Base-by-base conservation (phyloP, 2,329 filamentous ascomycete species). In the Cladosporium velox region DNA sequence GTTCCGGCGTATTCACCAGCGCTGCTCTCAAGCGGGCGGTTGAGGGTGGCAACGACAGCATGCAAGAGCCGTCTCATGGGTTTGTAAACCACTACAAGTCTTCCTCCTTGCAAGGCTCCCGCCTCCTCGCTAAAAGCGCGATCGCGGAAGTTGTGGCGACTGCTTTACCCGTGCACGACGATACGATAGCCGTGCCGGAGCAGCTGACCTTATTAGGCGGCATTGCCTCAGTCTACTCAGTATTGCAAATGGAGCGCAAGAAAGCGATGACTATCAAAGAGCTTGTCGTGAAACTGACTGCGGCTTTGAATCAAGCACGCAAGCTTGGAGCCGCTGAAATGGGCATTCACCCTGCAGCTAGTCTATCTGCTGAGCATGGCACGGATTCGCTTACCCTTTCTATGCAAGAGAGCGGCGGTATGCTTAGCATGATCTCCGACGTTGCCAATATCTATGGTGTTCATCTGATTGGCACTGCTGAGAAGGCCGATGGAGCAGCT, bases 241-340 rank as follows among this genome's bases (percentile, higher is more conserved):
- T 87, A 6, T 79, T 99, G 8, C 92, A 91, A 1, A 86, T 94
- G 67, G 88, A 93, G 67, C 87, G 95, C 66, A 98, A 97, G 79
- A 96, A 96, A 78, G 93, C 91, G 4, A 90, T 98, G 80, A 88
- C 97, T 0, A 85, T 97, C 72, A 89, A 91, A 71, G 93, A 97
- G 74, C 84, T 98, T 59, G 85, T 99, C 10, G 90, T 89, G 3
- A 88, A 93, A 18, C 83, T 98, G 49, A 91, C 96, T 62, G 90
- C 89, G 38, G 93, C 91, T 2, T 84, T 99, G 10, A 90, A 97
- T 4, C 92, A 97, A 78, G 95, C 95, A 18, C 87, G 95, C 47
- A 97, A 96, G 57, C 86, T 94, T 58, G 94, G 94, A 35, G 95
- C 95, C 49, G 93, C 95, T n/a, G 95, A 98, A 75, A 91, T 95